A percentile compares a stretch with the other conserved stretches of the same genome.
phyloP scores from a whole-genome alignment of 371 early-diverging fungal genomes.

The Ordospora pajunii region DNA sequence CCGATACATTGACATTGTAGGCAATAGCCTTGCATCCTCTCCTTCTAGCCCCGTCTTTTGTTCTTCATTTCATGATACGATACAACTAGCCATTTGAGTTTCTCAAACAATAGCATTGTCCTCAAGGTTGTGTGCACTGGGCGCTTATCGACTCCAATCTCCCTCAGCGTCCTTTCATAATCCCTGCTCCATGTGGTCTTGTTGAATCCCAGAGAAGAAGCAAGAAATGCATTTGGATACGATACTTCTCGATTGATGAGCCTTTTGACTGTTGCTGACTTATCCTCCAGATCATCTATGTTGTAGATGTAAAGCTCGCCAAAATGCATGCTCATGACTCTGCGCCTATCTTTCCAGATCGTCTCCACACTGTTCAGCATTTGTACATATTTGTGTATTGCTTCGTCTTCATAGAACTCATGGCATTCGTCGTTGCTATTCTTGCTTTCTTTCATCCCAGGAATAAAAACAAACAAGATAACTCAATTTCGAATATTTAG shows the following conservation, averaged over 20 bases:
- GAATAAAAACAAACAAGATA: too few species aligned
- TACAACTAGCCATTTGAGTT: conserved; percentile 53
- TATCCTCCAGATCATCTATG: conserved; percentile 33
- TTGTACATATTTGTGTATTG: conserved; percentile 8
- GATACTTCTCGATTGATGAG: conserved; percentile 15
- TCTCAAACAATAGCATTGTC: conserved; percentile 54
- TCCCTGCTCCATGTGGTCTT: conserved; percentile 54
- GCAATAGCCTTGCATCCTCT: neutral
- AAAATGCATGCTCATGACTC: conserved; percentile 22
- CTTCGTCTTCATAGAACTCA: neutral
- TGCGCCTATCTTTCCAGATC: conserved; percentile 8
- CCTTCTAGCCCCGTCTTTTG: conserved; percentile 16
- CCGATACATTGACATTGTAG: neutral
- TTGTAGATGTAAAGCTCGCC: conserved; percentile 32
- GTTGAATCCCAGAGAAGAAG: conserved; percentile 44
- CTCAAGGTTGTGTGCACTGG: conserved; percentile 36
- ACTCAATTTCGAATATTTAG: too few species aligned
- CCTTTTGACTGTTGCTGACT: neutral
- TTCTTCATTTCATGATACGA: conserved; percentile 44
- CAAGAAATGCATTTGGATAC: conserved; percentile 44
- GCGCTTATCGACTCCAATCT: conserved; percentile 46
- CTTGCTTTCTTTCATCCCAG: neutral
- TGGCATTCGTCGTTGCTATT: neutral
- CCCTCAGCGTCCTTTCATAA: conserved; percentile 43
- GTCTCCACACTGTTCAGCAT: conserved; percentile 21